A percentile compares a stretch with the other conserved stretches of the same genome.
Conservation (phyloP, 148 eudicot genomes). For the Vaccinium myrtillus region DNA sequence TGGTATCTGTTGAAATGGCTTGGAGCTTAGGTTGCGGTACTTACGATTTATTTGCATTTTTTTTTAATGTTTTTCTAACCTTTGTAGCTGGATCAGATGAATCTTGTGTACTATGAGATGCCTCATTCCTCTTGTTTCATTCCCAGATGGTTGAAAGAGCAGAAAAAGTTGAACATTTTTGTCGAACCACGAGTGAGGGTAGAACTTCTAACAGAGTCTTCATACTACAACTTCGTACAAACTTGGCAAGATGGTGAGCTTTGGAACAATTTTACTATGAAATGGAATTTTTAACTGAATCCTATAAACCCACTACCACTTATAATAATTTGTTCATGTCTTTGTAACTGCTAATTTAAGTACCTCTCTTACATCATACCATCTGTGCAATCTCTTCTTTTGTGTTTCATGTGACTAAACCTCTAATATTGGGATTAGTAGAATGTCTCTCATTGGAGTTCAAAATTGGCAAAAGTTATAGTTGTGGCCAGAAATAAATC, state of each 20-base stretch:
- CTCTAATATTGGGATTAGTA: background rate
- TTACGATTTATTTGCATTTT: conserved; percentile 4
- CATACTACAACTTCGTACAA: conserved; percentile 71
- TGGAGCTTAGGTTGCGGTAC: background rate
- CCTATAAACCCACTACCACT: background rate
- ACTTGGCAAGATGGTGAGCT: conserved; percentile 83
- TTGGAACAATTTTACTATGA: background rate
- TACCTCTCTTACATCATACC: background rate
- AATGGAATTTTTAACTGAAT: background rate
- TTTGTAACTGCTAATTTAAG: background rate
- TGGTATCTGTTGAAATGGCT: background rate
- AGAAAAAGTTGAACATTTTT: conserved; percentile 57
- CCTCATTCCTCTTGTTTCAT: conserved; percentile 14
- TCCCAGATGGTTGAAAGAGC: conserved; percentile 85
- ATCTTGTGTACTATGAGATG: conserved; percentile 15
- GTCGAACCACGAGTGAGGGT: conserved; percentile 86
- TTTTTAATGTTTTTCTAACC: background rate
- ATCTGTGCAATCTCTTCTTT: background rate
- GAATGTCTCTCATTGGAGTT: background rate
- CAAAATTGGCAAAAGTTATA: background rate
- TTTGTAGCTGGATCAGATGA: conserved; percentile 10
- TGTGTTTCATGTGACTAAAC: background rate
- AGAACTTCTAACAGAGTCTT: conserved; percentile 74
- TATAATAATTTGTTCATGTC: background rate
- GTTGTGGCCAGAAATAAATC: too few relatives aligned